A percentile compares a stretch with the other conserved stretches of the same genome.
Evolutionary conservation across 306 rosid genomes (phyloP).

Genomic region (Potentilla sterilis): DNA sequence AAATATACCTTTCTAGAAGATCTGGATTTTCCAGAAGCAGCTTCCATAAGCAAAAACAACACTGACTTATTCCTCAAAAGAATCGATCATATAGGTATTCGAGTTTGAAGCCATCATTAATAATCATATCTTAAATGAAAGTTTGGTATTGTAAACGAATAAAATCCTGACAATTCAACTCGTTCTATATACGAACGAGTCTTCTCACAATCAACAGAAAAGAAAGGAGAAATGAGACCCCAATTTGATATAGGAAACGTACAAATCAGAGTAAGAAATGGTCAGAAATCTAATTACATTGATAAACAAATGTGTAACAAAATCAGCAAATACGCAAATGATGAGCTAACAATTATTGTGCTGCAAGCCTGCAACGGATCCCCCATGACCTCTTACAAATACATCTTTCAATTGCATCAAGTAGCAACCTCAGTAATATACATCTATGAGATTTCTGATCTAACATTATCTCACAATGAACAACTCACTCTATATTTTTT

Average conservation of each 20-base stretch:
- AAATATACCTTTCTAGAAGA: background rate
- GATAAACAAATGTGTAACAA: background rate
- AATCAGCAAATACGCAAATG: background rate
- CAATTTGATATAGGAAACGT: background rate
- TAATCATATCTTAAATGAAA: background rate
- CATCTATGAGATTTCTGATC: too few relatives aligned
- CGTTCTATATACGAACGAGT: background rate
- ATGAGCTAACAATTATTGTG: background rate
- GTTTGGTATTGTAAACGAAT: background rate
- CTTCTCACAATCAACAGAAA: background rate
- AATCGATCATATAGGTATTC: background rate
- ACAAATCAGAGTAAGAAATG: background rate
- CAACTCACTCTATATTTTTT: background rate
- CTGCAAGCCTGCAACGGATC: background rate
- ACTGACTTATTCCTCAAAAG: background rate
- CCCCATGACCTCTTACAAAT: background rate
- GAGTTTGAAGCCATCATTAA: background rate
- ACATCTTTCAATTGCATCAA: too few relatives aligned
- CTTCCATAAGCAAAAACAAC: background rate
- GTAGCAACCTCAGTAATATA: too few relatives aligned
- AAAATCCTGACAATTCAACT: background rate
- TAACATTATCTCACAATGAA: too few relatives aligned
- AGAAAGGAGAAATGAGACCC: background rate
- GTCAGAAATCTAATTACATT: background rate
- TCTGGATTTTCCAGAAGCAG: background rate